Percentiles rank a stretch among this genome's conserved stretches.
These are phyloP conservation scores for Xylaria scruposa DNA, from an alignment of 495 filamentous ascomycete genomes.

Conservation along the genomic window DNA sequence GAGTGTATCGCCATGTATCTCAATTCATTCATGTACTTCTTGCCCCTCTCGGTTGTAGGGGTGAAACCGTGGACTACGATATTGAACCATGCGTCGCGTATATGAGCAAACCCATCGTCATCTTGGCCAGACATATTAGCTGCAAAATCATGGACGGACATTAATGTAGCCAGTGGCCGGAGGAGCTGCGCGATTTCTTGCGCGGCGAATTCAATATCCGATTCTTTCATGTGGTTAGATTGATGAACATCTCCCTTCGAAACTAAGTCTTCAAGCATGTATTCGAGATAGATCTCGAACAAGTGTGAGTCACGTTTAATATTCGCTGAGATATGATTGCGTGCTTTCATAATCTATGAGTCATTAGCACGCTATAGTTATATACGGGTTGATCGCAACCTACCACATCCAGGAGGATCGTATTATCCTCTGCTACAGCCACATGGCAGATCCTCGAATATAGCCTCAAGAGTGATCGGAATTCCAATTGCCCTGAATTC, in stretches of 20 bases:
- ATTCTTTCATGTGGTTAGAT: constrained; percentile 65
- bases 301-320: constrained; percentile 70
- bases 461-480: constrained; percentile 82
- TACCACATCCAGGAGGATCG: constrained; percentile 66
- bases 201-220: constrained; percentile 78
- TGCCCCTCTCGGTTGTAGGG: constrained; percentile 69
- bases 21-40: constrained; percentile 72
- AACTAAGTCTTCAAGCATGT: constrained; percentile 86
- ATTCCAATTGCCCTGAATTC: constrained; percentile 75
- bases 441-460: constrained; percentile 76
- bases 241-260: constrained; percentile 81
- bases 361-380: constrained; percentile 28
- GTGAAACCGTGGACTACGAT: constrained; percentile 91
- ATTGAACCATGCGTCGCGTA: constrained; percentile 97
- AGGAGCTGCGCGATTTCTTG: constrained; percentile 85
- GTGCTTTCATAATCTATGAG: constrained; percentile 71
- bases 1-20: constrained; percentile 83
- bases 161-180: constrained; percentile 77
- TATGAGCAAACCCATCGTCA: constrained; percentile 69
- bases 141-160: constrained; percentile 61
- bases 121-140: constrained; percentile 53
- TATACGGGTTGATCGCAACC: constrained; percentile 45
- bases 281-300: constrained; percentile 77
- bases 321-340: constrained; percentile 73
- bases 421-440: constrained; percentile 69